Conservation (phyloP, 495 filamentous ascomycete species). For the Hypoxylon perforatum region DNA sequence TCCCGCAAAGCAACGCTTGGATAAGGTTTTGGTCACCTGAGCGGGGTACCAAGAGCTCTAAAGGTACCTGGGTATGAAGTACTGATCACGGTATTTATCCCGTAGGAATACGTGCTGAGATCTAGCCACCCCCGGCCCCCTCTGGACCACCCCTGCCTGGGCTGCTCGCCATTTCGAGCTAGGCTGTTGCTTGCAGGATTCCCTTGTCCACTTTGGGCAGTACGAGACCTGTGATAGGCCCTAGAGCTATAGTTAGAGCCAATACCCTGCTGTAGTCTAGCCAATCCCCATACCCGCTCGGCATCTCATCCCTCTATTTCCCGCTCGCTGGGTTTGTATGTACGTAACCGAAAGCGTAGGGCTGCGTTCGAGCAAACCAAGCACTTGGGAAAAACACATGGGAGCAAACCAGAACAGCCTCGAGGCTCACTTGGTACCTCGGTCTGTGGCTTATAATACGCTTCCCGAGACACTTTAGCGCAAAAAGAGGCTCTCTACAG, state of each 20-base stretch:
- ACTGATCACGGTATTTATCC: conserved; percentile 13
- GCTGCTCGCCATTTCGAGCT: conserved; percentile 18
- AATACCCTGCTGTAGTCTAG: conserved; percentile 3
- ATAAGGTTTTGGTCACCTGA: conserved; percentile 36
- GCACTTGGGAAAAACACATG: conserved; percentile 16
- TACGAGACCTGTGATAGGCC: conserved; percentile 27
- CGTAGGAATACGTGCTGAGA: conserved; percentile 17
- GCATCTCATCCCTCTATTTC: conserved; percentile 8
- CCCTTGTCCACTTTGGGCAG: conserved; percentile 30
- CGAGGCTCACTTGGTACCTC: conserved; percentile 12
- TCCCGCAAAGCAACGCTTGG: conserved; percentile 14
- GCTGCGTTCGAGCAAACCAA: conserved; percentile 36
- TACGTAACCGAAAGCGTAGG: conserved; percentile 43
- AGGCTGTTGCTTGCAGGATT: conserved; percentile 30
- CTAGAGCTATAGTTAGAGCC: not conserved
- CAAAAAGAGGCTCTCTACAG: conserved; percentile 1
- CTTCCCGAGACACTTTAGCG: conserved; percentile 18
- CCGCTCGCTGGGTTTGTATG: conserved; percentile 17
- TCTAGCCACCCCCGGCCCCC: no score
- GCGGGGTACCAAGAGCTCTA: conserved; percentile 12
- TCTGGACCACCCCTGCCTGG: conserved; percentile 8
- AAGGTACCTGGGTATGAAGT: no score
- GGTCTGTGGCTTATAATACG: conserved; percentile 15
- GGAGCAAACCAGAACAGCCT: not conserved
- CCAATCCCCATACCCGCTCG: conserved; percentile 20